Evolutionary conservation across 345 rosid genomes (phyloP).

Genomic region (Eutrema japonicum): DNA sequence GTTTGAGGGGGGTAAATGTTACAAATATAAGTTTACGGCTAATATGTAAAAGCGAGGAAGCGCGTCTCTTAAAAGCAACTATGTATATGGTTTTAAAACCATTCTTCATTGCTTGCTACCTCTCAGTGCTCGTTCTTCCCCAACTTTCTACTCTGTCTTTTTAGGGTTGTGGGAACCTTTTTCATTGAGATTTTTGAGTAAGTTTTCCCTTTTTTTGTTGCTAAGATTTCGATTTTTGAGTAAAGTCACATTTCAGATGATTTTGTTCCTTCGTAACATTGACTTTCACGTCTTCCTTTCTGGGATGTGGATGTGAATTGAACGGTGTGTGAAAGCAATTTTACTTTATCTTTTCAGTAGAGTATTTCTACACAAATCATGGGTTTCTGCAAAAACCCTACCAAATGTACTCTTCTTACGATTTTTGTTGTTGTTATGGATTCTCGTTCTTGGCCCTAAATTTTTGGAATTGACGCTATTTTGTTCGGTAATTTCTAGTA

Average conservation of each 20-base stretch:
- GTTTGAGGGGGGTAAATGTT: not conserved
- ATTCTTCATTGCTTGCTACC: not conserved
- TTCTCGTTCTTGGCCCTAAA: not conserved
- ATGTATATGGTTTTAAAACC: not conserved
- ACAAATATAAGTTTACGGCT: not conserved
- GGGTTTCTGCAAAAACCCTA: constrained; percentile 2
- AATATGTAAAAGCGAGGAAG: not conserved
- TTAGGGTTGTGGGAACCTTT: too few species aligned
- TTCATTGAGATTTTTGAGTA: too few species aligned
- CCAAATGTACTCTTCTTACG: not conserved
- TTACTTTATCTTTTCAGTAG: not conserved
- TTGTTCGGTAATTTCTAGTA: not conserved
- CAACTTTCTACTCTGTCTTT: not conserved
- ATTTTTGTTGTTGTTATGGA: not conserved
- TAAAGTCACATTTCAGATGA: not conserved
- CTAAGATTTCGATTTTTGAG: too few species aligned
- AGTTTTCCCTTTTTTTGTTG: too few species aligned
- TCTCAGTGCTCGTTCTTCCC: not conserved
- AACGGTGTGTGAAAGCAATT: not conserved
- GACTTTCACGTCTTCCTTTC: not conserved
- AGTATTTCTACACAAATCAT: not conserved
- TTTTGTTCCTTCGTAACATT: not conserved
- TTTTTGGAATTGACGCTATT: not conserved
- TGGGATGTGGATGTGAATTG: not conserved
- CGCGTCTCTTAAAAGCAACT: not conserved